Base-by-base conservation (phyloP, 306 rosid species). In the Fragaria vesca region DNA sequence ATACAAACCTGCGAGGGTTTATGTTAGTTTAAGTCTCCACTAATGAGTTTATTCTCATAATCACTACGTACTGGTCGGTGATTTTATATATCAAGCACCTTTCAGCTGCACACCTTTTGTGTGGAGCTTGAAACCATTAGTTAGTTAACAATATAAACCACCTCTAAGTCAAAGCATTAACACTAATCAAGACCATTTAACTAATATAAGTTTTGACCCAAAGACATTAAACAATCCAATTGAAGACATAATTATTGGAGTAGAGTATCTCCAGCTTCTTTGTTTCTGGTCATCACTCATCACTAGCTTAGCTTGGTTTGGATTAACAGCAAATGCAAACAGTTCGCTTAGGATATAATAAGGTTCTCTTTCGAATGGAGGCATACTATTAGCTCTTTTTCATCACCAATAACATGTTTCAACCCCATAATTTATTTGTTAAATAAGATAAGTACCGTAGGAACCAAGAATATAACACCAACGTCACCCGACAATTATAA, bases 51-150 rank as follows among this genome's bases (percentile, higher is more conserved):
- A 63, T 73, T 73, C 52, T 57, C 70, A 5, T 61, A 16, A 10
- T 61, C 58, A 60, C 78, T 42, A 50, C 55, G 55, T 16, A 9
- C 18, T 26, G 78, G 78, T 60, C 60, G 78, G 78, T 74, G 58
- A 74, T 74, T 74, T 26, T 74, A 74, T 74, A 57, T 58, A n/a
- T 58, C 30, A 24, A 15, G 40, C 54, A 21, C 52, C 43, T 45
- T 8, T 40, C 17, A 42, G 52, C 48, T 68, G 72, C 72, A 28
- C 18, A 10, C 18, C 20, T 45, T 45, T 8, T 60, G 58, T 61
- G 50, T 61, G 69, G 2, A 60, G 30, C 58, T 45, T 45, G 71
- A 61, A 43, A 32, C 78, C 50, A 60, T 61, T 30, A 57, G 45
- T 74, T 0, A 26, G 4, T 18, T 61, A 15, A 60, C 47, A 57